Percentiles rank a stretch among this genome's conserved stretches.
phyloP scores from a whole-genome alignment of 2,329 filamentous ascomycete genomes.

The Lachnellula arida region DNA sequence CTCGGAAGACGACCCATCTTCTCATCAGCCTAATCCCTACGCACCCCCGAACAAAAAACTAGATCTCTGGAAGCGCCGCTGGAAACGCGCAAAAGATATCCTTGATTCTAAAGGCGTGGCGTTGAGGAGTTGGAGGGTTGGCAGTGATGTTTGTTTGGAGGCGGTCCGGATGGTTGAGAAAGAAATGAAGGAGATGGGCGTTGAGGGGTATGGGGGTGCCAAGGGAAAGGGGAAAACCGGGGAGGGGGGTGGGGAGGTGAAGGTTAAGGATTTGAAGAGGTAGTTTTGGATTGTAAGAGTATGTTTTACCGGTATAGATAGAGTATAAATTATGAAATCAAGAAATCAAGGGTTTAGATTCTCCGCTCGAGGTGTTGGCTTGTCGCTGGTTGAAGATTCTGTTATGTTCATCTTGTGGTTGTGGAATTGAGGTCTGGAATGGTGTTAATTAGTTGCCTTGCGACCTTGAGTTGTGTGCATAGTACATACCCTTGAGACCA shows the following conservation, averaged over 20 bases:
- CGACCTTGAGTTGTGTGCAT: neutral
- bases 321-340: neutral
- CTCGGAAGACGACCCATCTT: constrained; percentile 25
- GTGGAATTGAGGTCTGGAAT: neutral
- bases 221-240: constrained; percentile 27
- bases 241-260: constrained; percentile 28
- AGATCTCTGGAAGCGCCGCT: constrained; percentile 65
- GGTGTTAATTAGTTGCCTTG: neutral
- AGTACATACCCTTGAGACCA: no score
- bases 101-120: constrained; percentile 62
- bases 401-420: neutral
- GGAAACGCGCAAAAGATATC: constrained; percentile 58
- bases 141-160: constrained; percentile 64
- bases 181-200: constrained; percentile 42
- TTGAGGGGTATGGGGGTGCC: constrained; percentile 28
- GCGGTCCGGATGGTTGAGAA: constrained; percentile 60
- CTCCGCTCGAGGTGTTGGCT: neutral
- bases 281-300: neutral
- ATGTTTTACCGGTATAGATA: neutral
- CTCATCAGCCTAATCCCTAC: constrained; percentile 8
- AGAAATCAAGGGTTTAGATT: neutral
- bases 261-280: constrained; percentile 31
- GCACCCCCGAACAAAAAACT: constrained; percentile 58
- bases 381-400: neutral
- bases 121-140: constrained; percentile 69